These are phyloP conservation scores for Eleusine indica DNA, from an alignment of 176 grass and related monocot genomes.

Conservation along the genomic window DNA sequence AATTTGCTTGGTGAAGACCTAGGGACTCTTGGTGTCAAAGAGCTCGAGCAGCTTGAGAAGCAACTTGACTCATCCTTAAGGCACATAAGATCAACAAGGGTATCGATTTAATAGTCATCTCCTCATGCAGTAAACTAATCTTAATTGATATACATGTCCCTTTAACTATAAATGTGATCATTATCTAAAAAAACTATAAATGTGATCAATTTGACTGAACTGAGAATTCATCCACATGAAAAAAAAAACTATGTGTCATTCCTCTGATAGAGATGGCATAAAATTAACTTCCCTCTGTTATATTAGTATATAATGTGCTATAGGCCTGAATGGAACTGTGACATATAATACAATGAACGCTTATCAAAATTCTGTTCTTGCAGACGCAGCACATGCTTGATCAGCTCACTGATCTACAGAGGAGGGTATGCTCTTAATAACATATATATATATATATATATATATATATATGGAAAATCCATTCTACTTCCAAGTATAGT, in stretches of 20 bases:
- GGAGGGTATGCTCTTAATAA: slow-evolving; percentile 58
- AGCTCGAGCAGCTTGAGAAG: slow-evolving; percentile 87
- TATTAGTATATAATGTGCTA: not conserved
- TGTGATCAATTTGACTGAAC: not conserved
- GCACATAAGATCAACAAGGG: slow-evolving; percentile 94
- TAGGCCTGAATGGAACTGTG: not conserved
- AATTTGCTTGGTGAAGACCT: slow-evolving; percentile 97
- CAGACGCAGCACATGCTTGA: slow-evolving; percentile 89
- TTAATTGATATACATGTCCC: not conserved
- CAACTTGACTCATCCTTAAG: slow-evolving; percentile 91
- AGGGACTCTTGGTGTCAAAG: slow-evolving; percentile 56
- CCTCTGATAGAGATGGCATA: not conserved
- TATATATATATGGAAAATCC: too few relatives aligned
- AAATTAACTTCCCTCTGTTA: not conserved
- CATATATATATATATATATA: too few relatives aligned
- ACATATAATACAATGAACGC: not conserved
- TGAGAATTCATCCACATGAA: not conserved
- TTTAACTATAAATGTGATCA: not conserved
- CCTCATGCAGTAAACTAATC: not conserved
- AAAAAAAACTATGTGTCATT: not conserved
- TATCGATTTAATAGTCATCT: slow-evolving; percentile 21
- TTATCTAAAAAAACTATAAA: not conserved
- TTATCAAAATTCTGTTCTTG: slow-evolving; percentile 3
- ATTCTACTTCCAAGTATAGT: too few relatives aligned
- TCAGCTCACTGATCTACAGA: slow-evolving; percentile 76